These are phyloP conservation scores for Dothideomycetidae sp. DNA, from an alignment of 2,329 filamentous ascomycete genomes.

Conservation along the genomic window DNA sequence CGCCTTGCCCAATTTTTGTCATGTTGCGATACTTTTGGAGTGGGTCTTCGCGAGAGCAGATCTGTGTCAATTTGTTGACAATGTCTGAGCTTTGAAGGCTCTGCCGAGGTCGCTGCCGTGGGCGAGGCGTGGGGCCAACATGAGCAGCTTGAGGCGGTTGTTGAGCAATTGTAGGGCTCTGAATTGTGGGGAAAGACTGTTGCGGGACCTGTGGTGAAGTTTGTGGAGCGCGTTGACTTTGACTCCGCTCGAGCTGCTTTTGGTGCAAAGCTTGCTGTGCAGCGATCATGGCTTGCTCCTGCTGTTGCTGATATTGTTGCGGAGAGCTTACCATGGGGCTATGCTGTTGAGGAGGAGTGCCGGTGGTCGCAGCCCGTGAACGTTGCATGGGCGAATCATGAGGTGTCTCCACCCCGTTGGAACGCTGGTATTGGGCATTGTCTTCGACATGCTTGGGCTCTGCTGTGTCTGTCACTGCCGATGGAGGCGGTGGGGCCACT, in stretches of 20 bases:
- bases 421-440: constrained; percentile 1
- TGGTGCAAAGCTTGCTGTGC: constrained; percentile 61
- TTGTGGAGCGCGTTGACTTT: constrained; percentile 49
- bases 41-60: constrained; percentile 82
- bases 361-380: constrained; percentile 11
- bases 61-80: constrained; percentile 66
- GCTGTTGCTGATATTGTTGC: constrained; percentile 51
- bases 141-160: constrained; percentile 32
- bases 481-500: constrained; percentile 18
- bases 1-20: constrained; percentile 93
- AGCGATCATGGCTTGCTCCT: constrained; percentile 68
- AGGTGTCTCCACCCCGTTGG: background rate
- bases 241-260: constrained; percentile 53
- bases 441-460: constrained; percentile 2
- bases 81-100: constrained; percentile 61
- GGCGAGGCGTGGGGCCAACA: constrained; percentile 47
- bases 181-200: constrained; percentile 30
- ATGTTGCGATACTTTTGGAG: constrained; percentile 74
- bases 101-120: constrained; percentile 63
- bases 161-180: constrained; percentile 29
- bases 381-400: constrained; percentile 34
- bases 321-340: constrained; percentile 36
- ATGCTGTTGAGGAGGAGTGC: constrained; percentile 21
- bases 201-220: constrained; percentile 35
- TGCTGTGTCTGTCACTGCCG: constrained; percentile 3